phyloP scores from a whole-genome alignment of 2,329 filamentous ascomycete genomes.

The Colletotrichum liaoningense region DNA sequence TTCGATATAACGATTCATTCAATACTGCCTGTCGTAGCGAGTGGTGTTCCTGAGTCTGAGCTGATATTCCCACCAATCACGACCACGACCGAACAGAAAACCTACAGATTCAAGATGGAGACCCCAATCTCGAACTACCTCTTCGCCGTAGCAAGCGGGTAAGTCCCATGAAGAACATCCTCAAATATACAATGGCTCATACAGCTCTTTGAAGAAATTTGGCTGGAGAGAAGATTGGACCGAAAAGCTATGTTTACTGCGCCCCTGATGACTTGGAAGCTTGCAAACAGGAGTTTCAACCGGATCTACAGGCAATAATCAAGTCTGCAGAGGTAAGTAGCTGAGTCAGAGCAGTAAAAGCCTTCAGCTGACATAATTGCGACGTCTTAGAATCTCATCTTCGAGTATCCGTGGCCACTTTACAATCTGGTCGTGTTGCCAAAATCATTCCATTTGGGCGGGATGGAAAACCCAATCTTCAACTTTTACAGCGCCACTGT shows the following conservation, averaged over 20 bases:
- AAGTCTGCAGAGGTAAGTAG: constrained; percentile 74
- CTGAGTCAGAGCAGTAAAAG: not conserved
- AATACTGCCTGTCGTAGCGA: constrained; percentile 87
- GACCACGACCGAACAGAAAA: not conserved
- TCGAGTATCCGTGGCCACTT: constrained; percentile 91
- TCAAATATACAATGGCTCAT: not conserved
- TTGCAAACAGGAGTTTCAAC: constrained; percentile 92
- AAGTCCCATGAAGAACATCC: not conserved
- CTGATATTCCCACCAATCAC: not conserved
- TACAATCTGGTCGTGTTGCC: constrained; percentile 95
- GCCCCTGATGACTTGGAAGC: constrained; percentile 86
- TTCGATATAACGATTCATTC: constrained; percentile 90
- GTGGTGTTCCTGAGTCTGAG: constrained; percentile 69
- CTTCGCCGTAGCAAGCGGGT: constrained; percentile 77
- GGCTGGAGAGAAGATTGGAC: constrained; percentile 83
- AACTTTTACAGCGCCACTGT: constrained; percentile 55
- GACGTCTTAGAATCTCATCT: constrained; percentile 67
- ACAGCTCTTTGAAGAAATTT: constrained; percentile 71
- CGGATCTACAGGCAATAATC: constrained; percentile 91
- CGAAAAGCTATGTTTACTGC: constrained; percentile 86
- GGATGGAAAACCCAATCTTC: constrained; percentile 91
- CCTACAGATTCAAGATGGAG: constrained; percentile 86
- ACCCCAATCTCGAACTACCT: constrained; percentile 95
- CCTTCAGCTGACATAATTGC: not conserved
- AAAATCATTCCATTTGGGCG: constrained; percentile 6